phyloP scores from a whole-genome alignment of 1,284 basidiomycete genomes.

The Ceratorhiza oryzae-sativae region DNA sequence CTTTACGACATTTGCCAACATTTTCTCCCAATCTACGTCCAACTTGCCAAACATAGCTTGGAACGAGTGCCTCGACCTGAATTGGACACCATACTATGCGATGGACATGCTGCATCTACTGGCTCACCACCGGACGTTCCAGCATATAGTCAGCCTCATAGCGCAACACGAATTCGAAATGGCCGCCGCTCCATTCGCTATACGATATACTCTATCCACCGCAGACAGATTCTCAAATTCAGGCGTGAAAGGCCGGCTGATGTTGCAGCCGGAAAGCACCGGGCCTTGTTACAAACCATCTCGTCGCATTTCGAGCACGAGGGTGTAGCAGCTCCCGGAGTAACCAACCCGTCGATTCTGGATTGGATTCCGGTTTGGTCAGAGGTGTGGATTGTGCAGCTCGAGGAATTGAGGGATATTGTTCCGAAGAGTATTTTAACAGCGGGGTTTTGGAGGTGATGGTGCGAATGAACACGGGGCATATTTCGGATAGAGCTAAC shows the following conservation, averaged over 20 bases:
- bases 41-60: neutral
- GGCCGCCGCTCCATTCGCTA: constrained; percentile 13
- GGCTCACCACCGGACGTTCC: constrained; percentile 5
- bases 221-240: constrained; percentile 5
- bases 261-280: neutral
- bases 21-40: neutral
- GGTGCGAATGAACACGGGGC: neutral
- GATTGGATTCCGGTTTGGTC: neutral
- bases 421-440: constrained; percentile 13
- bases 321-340: neutral
- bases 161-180: neutral
- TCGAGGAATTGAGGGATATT: neutral
- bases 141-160: neutral
- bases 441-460: constrained; percentile 17
- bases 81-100: constrained; percentile 26
- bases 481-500: neutral
- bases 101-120: constrained; percentile 13
- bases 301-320: neutral
- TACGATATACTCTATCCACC: constrained; percentile 1
- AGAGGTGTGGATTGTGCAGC: constrained; percentile 14
- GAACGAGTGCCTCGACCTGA: neutral
- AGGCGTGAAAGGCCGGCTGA: neutral
- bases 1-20: constrained; percentile 9
- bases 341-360: neutral
- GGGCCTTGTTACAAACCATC: neutral